Conservation (phyloP, 2,329 filamentous ascomycete species). For the Penicillium sclerotigenum region DNA sequence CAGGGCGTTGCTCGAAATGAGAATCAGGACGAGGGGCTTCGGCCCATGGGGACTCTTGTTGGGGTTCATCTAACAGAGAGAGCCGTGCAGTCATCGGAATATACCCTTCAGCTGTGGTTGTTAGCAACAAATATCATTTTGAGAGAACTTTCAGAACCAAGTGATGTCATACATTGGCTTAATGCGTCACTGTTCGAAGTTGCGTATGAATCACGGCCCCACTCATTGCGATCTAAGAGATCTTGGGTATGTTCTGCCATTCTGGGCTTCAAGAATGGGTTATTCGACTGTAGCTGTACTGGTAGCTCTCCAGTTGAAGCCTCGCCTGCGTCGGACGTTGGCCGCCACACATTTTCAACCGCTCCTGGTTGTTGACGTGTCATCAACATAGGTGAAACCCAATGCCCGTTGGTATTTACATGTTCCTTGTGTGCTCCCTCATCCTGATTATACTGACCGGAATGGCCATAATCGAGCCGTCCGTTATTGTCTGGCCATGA, state of each 20-base stretch:
- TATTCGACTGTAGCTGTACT: constrained; percentile 38
- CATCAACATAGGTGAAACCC: constrained; percentile 23
- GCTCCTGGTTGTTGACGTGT: constrained; percentile 22
- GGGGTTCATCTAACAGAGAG: constrained; percentile 34
- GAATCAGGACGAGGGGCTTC: constrained; percentile 14
- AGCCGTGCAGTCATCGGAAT: constrained; percentile 41
- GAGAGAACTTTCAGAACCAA: background rate
- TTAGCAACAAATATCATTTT: constrained; percentile 9
- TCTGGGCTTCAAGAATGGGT: constrained; percentile 38
- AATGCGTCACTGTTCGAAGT: constrained; percentile 30
- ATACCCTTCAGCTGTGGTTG: constrained; percentile 32
- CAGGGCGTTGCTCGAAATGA: constrained; percentile 6
- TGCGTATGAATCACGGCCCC: constrained; percentile 18
- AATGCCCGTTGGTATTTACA: constrained; percentile 10
- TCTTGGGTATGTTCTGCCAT: constrained; percentile 19
- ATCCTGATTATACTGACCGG: constrained; percentile 6
- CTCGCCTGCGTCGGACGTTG: constrained; percentile 9
- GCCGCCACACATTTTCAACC: constrained; percentile 23
- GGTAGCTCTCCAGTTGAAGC: constrained; percentile 25
- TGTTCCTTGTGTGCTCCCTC: constrained; percentile 6
- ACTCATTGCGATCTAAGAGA: constrained; percentile 21
- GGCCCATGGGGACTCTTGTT: constrained; percentile 29
- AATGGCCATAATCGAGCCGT: constrained; percentile 12
- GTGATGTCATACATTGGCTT: constrained; percentile 32
- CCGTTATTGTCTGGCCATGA: constrained; percentile 33